Evolutionary conservation across 1,284 basidiomycete species (phyloP).

Genomic region (Cystobasidium slooffiae): DNA sequence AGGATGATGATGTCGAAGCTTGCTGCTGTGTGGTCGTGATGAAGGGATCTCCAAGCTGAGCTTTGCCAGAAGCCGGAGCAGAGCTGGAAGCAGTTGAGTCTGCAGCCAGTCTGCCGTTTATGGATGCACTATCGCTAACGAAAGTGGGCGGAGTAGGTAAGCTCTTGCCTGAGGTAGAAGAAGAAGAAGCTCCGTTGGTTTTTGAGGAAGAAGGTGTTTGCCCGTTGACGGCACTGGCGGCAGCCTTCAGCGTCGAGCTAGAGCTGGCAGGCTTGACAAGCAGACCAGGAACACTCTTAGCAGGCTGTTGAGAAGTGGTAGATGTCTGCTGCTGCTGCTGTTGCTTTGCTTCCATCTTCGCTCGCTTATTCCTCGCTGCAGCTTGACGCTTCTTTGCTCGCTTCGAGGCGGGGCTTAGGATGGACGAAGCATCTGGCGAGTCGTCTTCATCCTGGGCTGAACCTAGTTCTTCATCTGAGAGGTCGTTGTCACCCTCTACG

Average conservation of each 20-base stretch:
- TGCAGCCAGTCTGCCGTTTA: conserved; percentile 1
- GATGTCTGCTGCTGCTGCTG: conserved; percentile 1
- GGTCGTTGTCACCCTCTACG: conserved; percentile 27
- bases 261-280: background rate
- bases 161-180: background rate
- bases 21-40: background rate
- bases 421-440: conserved; percentile 19
- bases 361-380: conserved; percentile 33
- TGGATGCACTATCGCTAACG: conserved; percentile 6
- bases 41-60: conserved; percentile 11
- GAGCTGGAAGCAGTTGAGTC: background rate
- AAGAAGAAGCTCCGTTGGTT: conserved; percentile 19
- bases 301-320: background rate
- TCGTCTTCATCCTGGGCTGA: conserved; percentile 7
- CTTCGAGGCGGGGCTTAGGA: conserved; percentile 35
- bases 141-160: conserved; percentile 27
- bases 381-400: conserved; percentile 38
- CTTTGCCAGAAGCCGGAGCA: background rate
- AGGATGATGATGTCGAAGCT: conserved; percentile 16
- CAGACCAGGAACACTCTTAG: background rate
- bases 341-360: conserved; percentile 28
- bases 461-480: conserved; percentile 16
- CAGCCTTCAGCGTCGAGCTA: background rate
- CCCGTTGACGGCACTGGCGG: background rate
- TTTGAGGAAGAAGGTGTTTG: background rate